Conservation (phyloP, 305 asterid species). For the Lippia alba region DNA sequence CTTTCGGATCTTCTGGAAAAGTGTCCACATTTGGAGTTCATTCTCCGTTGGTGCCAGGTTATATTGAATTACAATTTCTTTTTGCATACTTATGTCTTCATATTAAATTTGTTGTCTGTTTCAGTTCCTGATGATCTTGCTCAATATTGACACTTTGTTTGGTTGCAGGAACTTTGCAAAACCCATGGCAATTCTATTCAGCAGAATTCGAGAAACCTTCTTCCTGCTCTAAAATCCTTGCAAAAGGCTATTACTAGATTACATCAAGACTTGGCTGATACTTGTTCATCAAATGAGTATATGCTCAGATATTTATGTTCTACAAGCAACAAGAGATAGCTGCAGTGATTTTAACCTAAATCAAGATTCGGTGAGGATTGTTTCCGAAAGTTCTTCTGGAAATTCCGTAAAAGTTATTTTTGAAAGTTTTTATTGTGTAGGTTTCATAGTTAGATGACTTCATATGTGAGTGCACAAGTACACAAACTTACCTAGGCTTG, state of each 20-base stretch:
- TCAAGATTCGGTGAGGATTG: slow-evolving; percentile 32
- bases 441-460: too few species aligned
- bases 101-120: background rate
- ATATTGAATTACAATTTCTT: slow-evolving; percentile 18
- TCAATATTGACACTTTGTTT: slow-evolving; percentile 23
- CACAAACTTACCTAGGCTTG: too few species aligned
- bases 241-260: slow-evolving; percentile 78
- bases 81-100: background rate
- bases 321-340: slow-evolving; percentile 52
- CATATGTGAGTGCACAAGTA: too few species aligned
- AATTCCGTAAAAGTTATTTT: too few species aligned
- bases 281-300: slow-evolving; percentile 88
- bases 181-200: slow-evolving; percentile 78
- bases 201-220: slow-evolving; percentile 77
- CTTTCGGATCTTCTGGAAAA: slow-evolving; percentile 86
- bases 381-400: background rate
- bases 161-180: slow-evolving; percentile 75
- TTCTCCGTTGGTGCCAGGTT: slow-evolving; percentile 95
- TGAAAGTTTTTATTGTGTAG: too few species aligned
- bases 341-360: slow-evolving; percentile 16
- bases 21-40: slow-evolving; percentile 88
- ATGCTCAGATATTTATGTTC: slow-evolving; percentile 81
- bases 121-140: background rate
- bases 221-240: slow-evolving; percentile 87
- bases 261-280: slow-evolving; percentile 93